phyloP scores from a whole-genome alignment of 169 alveolate genomes.

The Babesia ovis region DNA sequence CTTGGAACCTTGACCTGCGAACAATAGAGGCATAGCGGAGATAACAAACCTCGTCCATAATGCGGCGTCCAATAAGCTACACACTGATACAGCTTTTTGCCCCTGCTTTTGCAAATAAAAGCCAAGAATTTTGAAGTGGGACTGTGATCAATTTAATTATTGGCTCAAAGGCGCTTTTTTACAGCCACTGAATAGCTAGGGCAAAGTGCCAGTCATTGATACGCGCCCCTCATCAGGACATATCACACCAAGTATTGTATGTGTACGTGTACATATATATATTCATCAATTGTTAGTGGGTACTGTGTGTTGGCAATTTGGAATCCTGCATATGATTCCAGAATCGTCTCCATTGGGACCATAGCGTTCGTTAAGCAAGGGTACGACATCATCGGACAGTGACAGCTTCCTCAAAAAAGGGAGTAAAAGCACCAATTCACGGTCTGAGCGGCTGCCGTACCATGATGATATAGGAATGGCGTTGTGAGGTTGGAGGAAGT shows the following conservation, averaged over 20 bases:
- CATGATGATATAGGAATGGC: constrained; percentile 77
- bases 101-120: background rate
- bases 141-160: background rate
- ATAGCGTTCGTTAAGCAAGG: constrained; percentile 29
- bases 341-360: background rate
- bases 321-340: background rate
- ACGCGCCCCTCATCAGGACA: constrained; percentile 4
- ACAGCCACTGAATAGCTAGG: background rate
- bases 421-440: constrained; percentile 69
- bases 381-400: constrained; percentile 35
- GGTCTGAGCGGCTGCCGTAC: constrained; percentile 74
- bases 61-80: background rate
- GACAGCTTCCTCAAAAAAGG: constrained; percentile 71
- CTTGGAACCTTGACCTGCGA: constrained; percentile 91
- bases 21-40: background rate
- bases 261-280: background rate
- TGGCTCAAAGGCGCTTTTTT: background rate
- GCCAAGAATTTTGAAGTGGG: background rate
- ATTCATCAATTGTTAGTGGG: background rate
- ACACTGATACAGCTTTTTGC: background rate
- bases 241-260: background rate
- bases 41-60: constrained; percentile 58
- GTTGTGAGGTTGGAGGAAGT: constrained; percentile 74
- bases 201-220: background rate
- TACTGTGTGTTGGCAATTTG: background rate